Evolutionary conservation across 2,329 filamentous ascomycete species (phyloP).

Genomic region (Torrubiella hemipterigena): DNA sequence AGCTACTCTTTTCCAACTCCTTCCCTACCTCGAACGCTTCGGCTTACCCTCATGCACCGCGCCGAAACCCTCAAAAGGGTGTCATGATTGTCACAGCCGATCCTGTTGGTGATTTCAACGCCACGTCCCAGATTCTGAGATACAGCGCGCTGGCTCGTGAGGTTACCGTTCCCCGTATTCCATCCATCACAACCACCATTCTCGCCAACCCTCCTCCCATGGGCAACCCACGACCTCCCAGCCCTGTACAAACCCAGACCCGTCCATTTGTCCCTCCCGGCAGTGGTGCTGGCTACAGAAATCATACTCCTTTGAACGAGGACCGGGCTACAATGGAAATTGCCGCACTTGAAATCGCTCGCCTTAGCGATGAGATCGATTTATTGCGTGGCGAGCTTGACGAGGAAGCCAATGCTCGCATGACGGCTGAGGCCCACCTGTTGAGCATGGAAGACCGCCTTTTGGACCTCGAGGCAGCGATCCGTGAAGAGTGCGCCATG

Average conservation of each 20-base stretch:
- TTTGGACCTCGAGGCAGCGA: conserved; percentile 62
- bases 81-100: conserved; percentile 97
- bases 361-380: conserved; percentile 63
- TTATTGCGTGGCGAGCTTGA: conserved; percentile 57
- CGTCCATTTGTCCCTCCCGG: conserved; percentile 30
- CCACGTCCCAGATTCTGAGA: conserved; percentile 87
- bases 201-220: conserved; percentile 22
- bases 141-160: conserved; percentile 90
- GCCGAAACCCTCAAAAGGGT: conserved; percentile 67
- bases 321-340: conserved; percentile 68
- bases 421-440: conserved; percentile 62
- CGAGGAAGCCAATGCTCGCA: conserved; percentile 57
- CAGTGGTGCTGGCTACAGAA: conserved; percentile 19
- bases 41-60: conserved; percentile 21
- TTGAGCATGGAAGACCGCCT: conserved; percentile 55
- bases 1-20: conserved; percentile 78
- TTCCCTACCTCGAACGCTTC: conserved; percentile 51
- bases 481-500: conserved; percentile 77
- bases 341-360: conserved; percentile 67
- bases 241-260: conserved; percentile 20
- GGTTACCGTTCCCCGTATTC: conserved; percentile 80
- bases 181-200: conserved; percentile 68
- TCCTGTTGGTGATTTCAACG: conserved; percentile 86
- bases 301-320: conserved; percentile 26
- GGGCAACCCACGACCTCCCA: conserved; percentile 13